Evolutionary conservation across 331 rosid species (phyloP).

Genomic region (Saraca asoca): DNA sequence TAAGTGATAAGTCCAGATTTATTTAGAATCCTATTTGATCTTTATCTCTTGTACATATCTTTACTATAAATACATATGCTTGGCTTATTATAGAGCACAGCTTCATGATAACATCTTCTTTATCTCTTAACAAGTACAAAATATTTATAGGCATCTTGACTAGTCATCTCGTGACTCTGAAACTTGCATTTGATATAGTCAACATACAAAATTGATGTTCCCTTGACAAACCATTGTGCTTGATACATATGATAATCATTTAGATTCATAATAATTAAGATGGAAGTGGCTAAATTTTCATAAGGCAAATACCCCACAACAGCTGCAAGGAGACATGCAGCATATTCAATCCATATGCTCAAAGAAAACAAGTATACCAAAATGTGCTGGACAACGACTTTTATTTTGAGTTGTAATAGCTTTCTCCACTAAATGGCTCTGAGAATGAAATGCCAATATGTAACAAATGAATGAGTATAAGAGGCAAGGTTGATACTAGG

Average conservation of each 20-base stretch:
- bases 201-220: not conserved
- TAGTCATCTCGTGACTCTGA: conserved; percentile 53
- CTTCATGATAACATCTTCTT: no score
- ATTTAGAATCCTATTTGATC: no score
- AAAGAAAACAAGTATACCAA: not conserved
- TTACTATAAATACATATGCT: no score
- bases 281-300: not conserved
- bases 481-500: conserved; percentile 58
- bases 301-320: conserved; percentile 10
- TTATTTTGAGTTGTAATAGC: conserved; percentile 21
- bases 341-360: not conserved
- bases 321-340: not conserved
- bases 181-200: conserved; percentile 62
- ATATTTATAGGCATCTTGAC: conserved; percentile 77
- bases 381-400: not conserved
- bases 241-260: conserved; percentile 25
- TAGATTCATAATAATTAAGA: conserved; percentile 22
- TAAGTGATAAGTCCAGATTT: no score
- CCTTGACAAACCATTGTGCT: conserved; percentile 12
- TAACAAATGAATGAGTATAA: conserved; percentile 27
- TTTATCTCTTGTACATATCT: no score
- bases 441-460: not conserved
- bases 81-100: no score
- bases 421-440: conserved; percentile 13
- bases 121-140: no score